Evolutionary conservation across 805 yeast species (phyloP).

Genomic region (Trichomonascus vanleenenianus): DNA sequence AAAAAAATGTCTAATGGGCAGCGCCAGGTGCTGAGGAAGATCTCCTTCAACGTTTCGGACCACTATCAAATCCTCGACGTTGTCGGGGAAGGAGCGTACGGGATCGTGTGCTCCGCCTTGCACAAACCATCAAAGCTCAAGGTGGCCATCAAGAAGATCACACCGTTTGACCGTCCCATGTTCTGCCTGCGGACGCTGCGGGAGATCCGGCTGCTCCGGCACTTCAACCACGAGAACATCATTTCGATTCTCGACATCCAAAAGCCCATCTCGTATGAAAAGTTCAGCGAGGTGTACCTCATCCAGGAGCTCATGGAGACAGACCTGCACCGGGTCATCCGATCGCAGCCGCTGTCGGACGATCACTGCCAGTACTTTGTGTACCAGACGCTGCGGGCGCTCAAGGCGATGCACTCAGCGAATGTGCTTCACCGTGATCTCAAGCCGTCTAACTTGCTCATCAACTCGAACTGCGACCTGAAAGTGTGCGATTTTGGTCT

Average conservation of each 20-base stretch:
- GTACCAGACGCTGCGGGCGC: constrained; percentile 83
- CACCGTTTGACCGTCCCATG: constrained; percentile 84
- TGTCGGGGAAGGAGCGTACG: constrained; percentile 95
- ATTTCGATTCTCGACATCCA: constrained; percentile 85
- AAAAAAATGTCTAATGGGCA: not conserved
- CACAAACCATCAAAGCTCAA: constrained; percentile 79
- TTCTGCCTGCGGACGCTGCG: constrained; percentile 83
- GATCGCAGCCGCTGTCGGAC: constrained; percentile 80
- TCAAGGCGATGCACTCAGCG: constrained; percentile 89
- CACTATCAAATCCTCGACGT: constrained; percentile 79
- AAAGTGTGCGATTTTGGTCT: constrained; percentile 95
- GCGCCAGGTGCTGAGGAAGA: constrained; percentile 29
- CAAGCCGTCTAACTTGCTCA: constrained; percentile 88
- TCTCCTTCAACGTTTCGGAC: constrained; percentile 73
- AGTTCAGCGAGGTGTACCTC: constrained; percentile 79
- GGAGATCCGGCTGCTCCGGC: constrained; percentile 80
- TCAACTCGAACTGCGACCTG: constrained; percentile 93
- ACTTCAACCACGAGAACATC: constrained; percentile 90
- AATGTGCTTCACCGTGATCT: constrained; percentile 90
- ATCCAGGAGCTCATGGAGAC: constrained; percentile 90
- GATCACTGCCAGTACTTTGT: constrained; percentile 92
- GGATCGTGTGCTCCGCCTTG: constrained; percentile 81
- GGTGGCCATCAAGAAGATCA: constrained; percentile 94
- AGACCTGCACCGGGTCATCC: constrained; percentile 93
- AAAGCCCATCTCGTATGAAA: constrained; percentile 66